phyloP scores from a whole-genome alignment of 192 early-diverging fungal species.

The Umbelopsis isabellina region DNA sequence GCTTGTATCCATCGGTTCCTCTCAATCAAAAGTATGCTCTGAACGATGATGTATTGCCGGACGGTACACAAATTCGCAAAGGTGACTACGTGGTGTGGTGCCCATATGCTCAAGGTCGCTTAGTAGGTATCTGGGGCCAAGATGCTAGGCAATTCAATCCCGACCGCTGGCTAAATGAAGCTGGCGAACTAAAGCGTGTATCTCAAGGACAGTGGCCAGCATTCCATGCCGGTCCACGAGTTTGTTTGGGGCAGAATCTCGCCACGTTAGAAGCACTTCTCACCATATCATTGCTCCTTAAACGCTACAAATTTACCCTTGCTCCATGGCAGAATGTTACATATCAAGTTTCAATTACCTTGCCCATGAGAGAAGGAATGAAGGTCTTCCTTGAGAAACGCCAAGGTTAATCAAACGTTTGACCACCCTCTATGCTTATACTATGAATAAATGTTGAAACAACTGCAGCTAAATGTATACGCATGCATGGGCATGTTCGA shows the following conservation, averaged over 20 bases:
- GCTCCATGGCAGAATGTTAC: constrained; percentile 34
- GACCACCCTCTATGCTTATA: too few relatives aligned
- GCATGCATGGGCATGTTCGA: too few relatives aligned
- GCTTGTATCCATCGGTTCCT: constrained; percentile 48
- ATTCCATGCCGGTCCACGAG: constrained; percentile 54
- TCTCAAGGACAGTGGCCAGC: constrained; percentile 50
- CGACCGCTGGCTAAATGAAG: constrained; percentile 45
- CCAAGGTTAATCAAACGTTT: neutral
- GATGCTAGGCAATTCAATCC: constrained; percentile 47
- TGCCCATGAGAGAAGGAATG: constrained; percentile 40
- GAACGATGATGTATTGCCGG: constrained; percentile 48
- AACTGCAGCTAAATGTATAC: too few relatives aligned
- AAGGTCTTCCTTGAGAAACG: constrained; percentile 36
- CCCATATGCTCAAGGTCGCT: constrained; percentile 42
- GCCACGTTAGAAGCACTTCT: constrained; percentile 49
- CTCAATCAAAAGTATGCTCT: constrained; percentile 46
- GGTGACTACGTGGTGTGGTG: constrained; percentile 44
- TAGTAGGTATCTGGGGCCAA: constrained; percentile 39
- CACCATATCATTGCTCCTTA: constrained; percentile 40
- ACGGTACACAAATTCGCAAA: constrained; percentile 44
- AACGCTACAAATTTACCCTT: constrained; percentile 40
- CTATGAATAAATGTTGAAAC: too few relatives aligned
- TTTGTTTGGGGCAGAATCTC: constrained; percentile 46
- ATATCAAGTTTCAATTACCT: constrained; percentile 27
- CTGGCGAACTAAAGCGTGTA: constrained; percentile 26